These are phyloP conservation scores for Dothiorella sarmentorum DNA, from an alignment of 2,329 filamentous ascomycete species.

Conservation along the genomic window DNA sequence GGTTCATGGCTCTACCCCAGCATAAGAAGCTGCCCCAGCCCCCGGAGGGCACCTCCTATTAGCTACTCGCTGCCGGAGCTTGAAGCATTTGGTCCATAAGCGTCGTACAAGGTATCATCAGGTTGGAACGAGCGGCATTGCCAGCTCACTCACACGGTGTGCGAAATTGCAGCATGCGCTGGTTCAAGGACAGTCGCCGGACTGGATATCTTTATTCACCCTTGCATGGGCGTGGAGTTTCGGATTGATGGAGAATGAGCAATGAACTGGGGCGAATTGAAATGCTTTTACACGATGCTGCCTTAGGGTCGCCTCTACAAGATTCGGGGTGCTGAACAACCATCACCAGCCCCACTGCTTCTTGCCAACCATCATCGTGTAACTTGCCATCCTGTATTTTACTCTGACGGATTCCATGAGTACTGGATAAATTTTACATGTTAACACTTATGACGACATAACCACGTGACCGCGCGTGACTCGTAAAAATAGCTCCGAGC, in stretches of 20 bases:
- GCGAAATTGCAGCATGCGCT: background rate
- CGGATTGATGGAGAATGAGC: constrained; percentile 4
- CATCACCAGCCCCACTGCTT: background rate
- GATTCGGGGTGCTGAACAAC: background rate
- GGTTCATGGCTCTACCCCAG: constrained; percentile 86
- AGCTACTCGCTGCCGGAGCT: background rate
- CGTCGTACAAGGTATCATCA: background rate
- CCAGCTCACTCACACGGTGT: background rate
- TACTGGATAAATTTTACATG: too few species aligned
- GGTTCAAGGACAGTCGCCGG: background rate
- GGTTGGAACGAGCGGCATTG: background rate
- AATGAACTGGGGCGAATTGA: background rate
- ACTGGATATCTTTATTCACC: background rate
- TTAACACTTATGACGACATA: constrained; percentile 6
- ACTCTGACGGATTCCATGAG: background rate
- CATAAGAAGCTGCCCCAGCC: constrained; percentile 97
- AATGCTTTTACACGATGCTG: background rate
- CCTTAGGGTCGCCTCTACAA: too few species aligned
- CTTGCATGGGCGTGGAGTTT: constrained; percentile 18
- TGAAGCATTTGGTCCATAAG: background rate
- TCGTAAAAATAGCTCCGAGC: too few species aligned
- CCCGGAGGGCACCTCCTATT: constrained; percentile 71
- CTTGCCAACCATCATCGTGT: too few species aligned
- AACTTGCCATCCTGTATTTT: background rate
- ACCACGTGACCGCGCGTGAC: constrained; percentile 3